Percentiles rank a stretch among this genome's conserved stretches.
These are phyloP conservation scores for Solanum phureja DNA, from an alignment of 257 asterid genomes.

Conservation along the genomic window DNA sequence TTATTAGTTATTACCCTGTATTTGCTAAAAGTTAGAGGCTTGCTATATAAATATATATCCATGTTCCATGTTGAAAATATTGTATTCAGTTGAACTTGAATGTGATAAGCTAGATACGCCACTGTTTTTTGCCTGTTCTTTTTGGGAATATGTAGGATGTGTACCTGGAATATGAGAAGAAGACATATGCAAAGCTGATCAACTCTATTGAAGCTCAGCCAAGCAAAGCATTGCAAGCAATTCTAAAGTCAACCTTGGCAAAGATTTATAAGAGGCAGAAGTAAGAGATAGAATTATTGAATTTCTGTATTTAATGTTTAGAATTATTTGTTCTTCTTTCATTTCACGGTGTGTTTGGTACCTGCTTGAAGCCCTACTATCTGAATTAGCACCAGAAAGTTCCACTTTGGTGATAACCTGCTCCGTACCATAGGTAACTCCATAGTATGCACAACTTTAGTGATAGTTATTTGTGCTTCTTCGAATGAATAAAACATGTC, in stretches of 20 bases:
- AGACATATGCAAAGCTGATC: conserved; percentile 19
- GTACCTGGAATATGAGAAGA: conserved; percentile 21
- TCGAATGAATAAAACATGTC: not conserved
- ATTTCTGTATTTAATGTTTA: not conserved
- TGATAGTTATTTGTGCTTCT: not conserved
- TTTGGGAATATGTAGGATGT: conserved; percentile 10
- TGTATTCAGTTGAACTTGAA: not conserved
- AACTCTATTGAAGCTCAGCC: conserved; percentile 22
- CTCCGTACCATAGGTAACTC: not conserved
- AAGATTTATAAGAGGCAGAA: conserved; percentile 38
- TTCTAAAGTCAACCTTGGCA: conserved; percentile 19
- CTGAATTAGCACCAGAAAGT: not conserved
- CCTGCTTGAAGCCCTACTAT: not conserved
- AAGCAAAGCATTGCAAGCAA: conserved; percentile 25
- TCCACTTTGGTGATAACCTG: not conserved
- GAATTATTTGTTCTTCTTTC: not conserved
- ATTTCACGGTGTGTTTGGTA: not conserved
- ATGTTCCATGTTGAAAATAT: not conserved
- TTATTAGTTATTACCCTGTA: not conserved
- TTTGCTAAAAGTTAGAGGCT: not conserved
- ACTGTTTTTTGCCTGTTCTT: not conserved
- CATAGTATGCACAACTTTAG: not conserved
- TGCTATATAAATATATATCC: not conserved
- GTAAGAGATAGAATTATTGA: not conserved
- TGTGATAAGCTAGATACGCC: not conserved